phyloP scores from a whole-genome alignment of 2,329 filamentous ascomycete genomes.

The Mariannaea sp. region DNA sequence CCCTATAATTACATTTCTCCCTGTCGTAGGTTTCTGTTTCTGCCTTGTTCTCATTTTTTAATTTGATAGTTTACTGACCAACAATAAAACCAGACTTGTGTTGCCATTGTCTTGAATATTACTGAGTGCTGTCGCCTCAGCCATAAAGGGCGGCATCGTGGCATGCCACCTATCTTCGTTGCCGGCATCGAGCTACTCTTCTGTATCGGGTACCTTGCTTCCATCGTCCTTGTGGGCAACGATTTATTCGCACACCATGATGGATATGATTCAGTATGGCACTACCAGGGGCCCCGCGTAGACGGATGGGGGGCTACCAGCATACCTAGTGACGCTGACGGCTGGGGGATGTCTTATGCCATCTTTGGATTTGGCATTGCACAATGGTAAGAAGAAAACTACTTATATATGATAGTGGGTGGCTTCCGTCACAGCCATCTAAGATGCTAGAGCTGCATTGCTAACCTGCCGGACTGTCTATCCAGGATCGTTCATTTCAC shows the following conservation, averaged over 20 bases:
- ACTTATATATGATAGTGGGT: no score
- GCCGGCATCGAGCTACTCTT: conserved; percentile 23
- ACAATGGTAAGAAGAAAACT: conserved; percentile 4
- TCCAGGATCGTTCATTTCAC: conserved; percentile 26
- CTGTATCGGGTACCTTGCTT: conserved; percentile 19
- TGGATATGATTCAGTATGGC: no score
- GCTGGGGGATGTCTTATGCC: no score
- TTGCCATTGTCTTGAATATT: conserved; percentile 21
- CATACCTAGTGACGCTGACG: no score
- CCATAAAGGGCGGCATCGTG: conserved; percentile 15
- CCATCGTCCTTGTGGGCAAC: neutral
- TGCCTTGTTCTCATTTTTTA: neutral
- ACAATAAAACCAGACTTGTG: neutral
- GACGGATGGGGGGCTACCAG: neutral
- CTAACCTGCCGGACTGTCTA: neutral
- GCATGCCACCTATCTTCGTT: conserved; percentile 20
- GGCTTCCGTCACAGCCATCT: no score
- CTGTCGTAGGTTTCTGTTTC: conserved; percentile 4
- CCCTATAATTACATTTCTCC: conserved; percentile 5
- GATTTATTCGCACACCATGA: no score
- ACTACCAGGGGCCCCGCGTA: no score
- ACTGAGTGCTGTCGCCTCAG: conserved; percentile 20
- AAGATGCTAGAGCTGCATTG: no score
- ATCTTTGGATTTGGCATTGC: conserved; percentile 12
- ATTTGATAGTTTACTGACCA: neutral